Percentiles rank a stretch among this genome's conserved stretches.
These are phyloP conservation scores for Brassica rapa DNA, from an alignment of 345 rosid species.

Conservation along the genomic window DNA sequence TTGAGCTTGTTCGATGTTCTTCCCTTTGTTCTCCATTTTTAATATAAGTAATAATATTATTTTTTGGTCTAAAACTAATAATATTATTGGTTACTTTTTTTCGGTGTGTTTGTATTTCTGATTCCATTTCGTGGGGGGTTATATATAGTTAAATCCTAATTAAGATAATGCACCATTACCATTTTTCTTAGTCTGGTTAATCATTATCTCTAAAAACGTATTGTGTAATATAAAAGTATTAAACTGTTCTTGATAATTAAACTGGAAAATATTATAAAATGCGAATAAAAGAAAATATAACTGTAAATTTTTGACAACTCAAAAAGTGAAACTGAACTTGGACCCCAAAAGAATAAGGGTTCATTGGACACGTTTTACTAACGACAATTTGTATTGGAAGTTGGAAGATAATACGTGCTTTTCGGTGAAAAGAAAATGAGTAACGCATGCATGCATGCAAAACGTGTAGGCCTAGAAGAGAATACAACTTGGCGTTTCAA, in stretches of 20 bases:
- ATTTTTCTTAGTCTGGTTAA: not conserved
- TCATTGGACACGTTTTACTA: conserved; percentile 11
- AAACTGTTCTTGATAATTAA: not conserved
- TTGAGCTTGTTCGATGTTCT: conserved; percentile 37
- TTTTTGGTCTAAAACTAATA: not conserved
- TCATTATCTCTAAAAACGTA: not conserved
- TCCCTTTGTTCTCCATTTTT: conserved; percentile 16
- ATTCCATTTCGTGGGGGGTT: conserved; percentile 19
- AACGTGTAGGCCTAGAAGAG: conserved; percentile 18
- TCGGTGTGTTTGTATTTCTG: not conserved
- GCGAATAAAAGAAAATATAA: not conserved
- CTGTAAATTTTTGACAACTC: not conserved
- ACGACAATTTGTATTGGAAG: not conserved
- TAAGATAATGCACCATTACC: conserved; percentile 1
- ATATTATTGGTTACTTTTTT: conserved; percentile 11
- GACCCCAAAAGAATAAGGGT: not conserved
- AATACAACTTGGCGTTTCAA: not conserved
- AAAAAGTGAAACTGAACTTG: conserved; percentile 11
- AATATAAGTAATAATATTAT: not conserved
- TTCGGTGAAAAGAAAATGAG: not conserved
- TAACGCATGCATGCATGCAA: conserved; percentile 35
- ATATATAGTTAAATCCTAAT: not conserved
- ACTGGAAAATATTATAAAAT: not conserved
- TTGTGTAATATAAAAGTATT: not conserved
- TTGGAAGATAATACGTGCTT: conserved; percentile 15